Base-by-base conservation (phyloP, 345 rosid genomes). In the Heritiera fomes region DNA sequence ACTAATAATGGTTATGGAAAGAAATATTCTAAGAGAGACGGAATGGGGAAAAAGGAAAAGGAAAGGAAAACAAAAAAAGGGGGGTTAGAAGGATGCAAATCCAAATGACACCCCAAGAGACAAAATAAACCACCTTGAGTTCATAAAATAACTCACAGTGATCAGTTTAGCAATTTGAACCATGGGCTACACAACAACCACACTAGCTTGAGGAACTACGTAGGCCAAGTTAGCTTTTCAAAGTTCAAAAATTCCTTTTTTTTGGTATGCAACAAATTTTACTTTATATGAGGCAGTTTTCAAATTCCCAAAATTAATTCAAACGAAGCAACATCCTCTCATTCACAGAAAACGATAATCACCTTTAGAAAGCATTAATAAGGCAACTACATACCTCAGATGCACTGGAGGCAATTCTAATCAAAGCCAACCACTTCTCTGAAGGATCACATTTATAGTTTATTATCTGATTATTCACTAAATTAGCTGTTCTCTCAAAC, bases 401-500 rank as follows among this genome's bases (percentile, higher is more conserved):
- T n/a, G n/a, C n/a, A n/a, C n/a, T n/a, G n/a, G n/a, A n/a, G n/a
- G n/a, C n/a, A n/a, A n/a, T n/a, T n/a, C n/a, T n/a, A n/a, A n/a
- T n/a, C n/a, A n/a, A n/a, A n/a, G n/a, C n/a, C n/a, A n/a, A n/a
- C n/a, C n/a, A n/a, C n/a, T n/a, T n/a, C n/a, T n/a, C n/a, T n/a
- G n/a, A n/a, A n/a, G n/a, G n/a, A n/a, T n/a, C n/a, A n/a, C n/a
- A n/a, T n/a, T n/a, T n/a, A n/a, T n/a, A n/a, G n/a, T n/a, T n/a
- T n/a, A n/a, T n/a, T n/a, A n/a, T n/a, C n/a, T n/a, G n/a, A n/a
- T n/a, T n/a, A n/a, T 87, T 97, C 69, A 78, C 84, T 90, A 97
- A 85, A 85, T 97, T 97, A 74, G 98, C 93, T 15, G 98, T 91
- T 85, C 99, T 93, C 52, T 97, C 99, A 82, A 97, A 97, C 94